Conservation (phyloP, 2,329 filamentous ascomycete genomes). For the Botrytis deweyae region DNA sequence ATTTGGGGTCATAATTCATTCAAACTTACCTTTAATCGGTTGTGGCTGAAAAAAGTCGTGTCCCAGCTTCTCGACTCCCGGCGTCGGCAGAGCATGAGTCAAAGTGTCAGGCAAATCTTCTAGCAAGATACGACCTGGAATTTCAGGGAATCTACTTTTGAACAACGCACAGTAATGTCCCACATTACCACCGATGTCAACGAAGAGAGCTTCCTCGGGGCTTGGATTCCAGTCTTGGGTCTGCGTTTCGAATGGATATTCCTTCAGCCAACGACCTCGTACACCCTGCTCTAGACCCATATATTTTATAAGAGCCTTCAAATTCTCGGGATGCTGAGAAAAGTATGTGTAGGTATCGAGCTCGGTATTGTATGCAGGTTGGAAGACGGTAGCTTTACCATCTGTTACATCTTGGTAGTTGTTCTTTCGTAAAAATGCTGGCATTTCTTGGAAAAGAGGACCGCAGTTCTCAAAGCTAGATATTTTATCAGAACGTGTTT, state of each 20-base stretch:
- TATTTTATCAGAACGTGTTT: background rate
- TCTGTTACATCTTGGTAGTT: background rate
- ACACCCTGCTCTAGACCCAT: background rate
- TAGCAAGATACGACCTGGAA: slow-evolving; percentile 42
- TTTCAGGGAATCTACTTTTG: slow-evolving; percentile 12
- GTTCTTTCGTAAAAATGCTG: background rate
- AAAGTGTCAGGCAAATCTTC: slow-evolving; percentile 43
- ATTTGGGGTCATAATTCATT: background rate
- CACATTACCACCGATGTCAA: background rate
- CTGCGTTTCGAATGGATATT: background rate
- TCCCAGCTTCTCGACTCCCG: slow-evolving; percentile 37
- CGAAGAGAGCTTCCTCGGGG: background rate
- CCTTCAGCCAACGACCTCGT: background rate
- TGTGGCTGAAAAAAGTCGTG: slow-evolving; percentile 37
- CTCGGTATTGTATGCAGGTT: background rate
- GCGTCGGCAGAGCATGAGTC: slow-evolving; percentile 27
- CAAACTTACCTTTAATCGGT: slow-evolving; percentile 29
- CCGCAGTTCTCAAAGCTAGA: background rate
- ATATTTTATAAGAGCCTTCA: background rate
- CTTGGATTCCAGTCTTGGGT: background rate
- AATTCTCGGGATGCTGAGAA: background rate
- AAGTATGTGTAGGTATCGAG: background rate
- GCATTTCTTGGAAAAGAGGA: background rate
- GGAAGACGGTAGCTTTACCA: background rate
- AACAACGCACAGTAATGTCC: background rate